Evolutionary conservation across 768 basidiomycete species (phyloP).

Genomic region (Termitomyces sp.): DNA sequence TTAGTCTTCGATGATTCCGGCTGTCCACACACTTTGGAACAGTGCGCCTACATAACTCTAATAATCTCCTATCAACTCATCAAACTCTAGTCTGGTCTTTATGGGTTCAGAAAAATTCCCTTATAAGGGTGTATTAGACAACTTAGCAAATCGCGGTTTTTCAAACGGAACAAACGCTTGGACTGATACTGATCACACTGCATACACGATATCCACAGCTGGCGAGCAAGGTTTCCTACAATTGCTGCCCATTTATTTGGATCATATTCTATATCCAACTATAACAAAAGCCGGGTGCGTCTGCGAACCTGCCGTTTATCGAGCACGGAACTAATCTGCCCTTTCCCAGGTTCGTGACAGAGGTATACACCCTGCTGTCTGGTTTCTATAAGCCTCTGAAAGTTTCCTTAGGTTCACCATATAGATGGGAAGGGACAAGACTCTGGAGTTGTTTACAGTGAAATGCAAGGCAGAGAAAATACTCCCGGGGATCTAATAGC

Average conservation of each 20-base stretch:
- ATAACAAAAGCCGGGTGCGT: slow-evolving; percentile 83
- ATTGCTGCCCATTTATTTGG: slow-evolving; percentile 84
- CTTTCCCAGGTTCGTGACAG: slow-evolving; percentile 46
- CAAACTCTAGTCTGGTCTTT: slow-evolving; percentile 67
- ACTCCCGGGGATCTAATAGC: slow-evolving; percentile 90
- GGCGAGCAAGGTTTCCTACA: slow-evolving; percentile 91
- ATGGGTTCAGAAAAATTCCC: slow-evolving; percentile 96
- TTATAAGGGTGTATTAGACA: slow-evolving; percentile 93
- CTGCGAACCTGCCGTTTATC: not conserved
- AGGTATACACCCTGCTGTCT: slow-evolving; percentile 34
- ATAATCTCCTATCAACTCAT: slow-evolving; percentile 7
- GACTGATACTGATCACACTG: slow-evolving; percentile 95
- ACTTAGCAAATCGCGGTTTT: slow-evolving; percentile 91
- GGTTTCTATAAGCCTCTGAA: slow-evolving; percentile 2
- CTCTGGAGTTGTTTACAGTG: slow-evolving; percentile 94
- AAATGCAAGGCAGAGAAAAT: slow-evolving; percentile 97
- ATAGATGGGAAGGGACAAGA: slow-evolving; percentile 88
- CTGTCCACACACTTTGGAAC: slow-evolving; percentile 94
- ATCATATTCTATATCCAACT: slow-evolving; percentile 96
- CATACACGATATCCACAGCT: slow-evolving; percentile 94
- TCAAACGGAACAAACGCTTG: slow-evolving; percentile 93
- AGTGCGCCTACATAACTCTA: slow-evolving; percentile 46
- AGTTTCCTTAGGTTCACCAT: slow-evolving; percentile 73
- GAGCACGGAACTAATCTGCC: not conserved
- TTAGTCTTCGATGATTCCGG: slow-evolving; percentile 92